Base-by-base conservation (phyloP, 768 basidiomycete genomes). In the Guyanaporus albipodus region DNA sequence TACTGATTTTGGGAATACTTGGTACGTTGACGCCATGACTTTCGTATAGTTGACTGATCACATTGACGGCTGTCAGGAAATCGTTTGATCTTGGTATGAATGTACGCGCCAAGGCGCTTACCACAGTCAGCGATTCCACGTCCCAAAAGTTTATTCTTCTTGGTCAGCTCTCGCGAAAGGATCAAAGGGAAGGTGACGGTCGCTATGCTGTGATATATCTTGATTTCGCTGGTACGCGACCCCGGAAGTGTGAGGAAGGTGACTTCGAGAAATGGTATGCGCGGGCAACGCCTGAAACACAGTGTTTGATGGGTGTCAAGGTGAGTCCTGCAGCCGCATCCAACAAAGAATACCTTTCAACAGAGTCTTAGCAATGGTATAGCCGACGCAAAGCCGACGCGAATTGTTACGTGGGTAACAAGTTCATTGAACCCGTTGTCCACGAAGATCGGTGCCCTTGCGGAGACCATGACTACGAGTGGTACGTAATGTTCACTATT, bases 221-320 rank as follows among this genome's bases (percentile, higher is more conserved):
- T 31, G 94, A 99, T 60, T 98, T 99, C 64, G 73, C 83, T 1
- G 67, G 76, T 6, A 78, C 85, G 8, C 73, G 80, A 39, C 70
- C 78, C 29, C 76, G 79, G 23, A 77, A 96, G 63, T 99, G 96
- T 48, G 64, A 38, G 0, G 70, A 76, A 0, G 49, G 55, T 8
- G 96, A 99, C 61, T 86, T 89, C 52, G 94, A 97, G 67, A 75
- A 66, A 49, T 98, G 93, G 93, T 87, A 87, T 65, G 94, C 89
- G 6, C 73, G 91, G 31, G 70, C 76, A 14, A 71, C 65, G n/a
- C 72, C 69, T 14, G 76, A 75, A 38, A 73, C 74, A 28, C 79
- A 90, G 54, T 98, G 95, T 66, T 67, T 98, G 19, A 94, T 98
- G 91, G 95, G 95, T 1, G 91, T 89, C 60, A 92, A 88, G 78